Evolutionary conservation across 257 asterid species (phyloP), one percentile per base, ranked within the genome.

Genomic region (Forsythia suspensa): DNA sequence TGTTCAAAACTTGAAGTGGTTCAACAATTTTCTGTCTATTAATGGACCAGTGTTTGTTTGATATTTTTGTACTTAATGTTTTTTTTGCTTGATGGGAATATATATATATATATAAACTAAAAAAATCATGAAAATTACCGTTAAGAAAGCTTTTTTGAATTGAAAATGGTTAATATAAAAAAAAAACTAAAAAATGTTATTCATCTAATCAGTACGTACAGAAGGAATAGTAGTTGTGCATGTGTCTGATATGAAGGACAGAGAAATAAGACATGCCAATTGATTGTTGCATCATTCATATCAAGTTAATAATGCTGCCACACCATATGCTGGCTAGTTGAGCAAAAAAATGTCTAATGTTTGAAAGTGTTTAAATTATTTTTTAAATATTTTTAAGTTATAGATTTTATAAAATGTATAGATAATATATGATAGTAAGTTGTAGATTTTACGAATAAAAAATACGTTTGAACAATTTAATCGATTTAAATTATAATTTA

Each of bases 221-320:
- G 65, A 55, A n/a, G 65, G 2, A 55, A n/a, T n/a, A 6, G 65
- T n/a, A 55, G 65, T 9, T 24, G n/a, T 55, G 65, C 65, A n/a
- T 55, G 65, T 72, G 34, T 29, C 1, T 29, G 34, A 29, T 29
- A 29, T 29, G 34, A 0, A 29, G 34, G 34, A 29, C 34, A 1
- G 34, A 29, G 34, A 29, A 29, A 29, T 29, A 29, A 29, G 34
- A 29, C 34, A 29, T 29, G 82, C 86, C 79, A 84, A 84, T 85
- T 82, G 88, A 87, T 88, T 87, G 86, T 72, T 75, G 72, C 77
- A 84, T 88, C 89, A 84, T 85, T 88, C 89, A 84, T 85, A 73
- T 87, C 84, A 46, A 76, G 80, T 84, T 84, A 81, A 77, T 81
- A 24, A 73, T 44, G 66, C 67, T 44, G 66, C 67, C 74, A 42